These are phyloP conservation scores for Ascochyta lentis DNA, from an alignment of 2,329 filamentous ascomycete species.

Conservation along the genomic window DNA sequence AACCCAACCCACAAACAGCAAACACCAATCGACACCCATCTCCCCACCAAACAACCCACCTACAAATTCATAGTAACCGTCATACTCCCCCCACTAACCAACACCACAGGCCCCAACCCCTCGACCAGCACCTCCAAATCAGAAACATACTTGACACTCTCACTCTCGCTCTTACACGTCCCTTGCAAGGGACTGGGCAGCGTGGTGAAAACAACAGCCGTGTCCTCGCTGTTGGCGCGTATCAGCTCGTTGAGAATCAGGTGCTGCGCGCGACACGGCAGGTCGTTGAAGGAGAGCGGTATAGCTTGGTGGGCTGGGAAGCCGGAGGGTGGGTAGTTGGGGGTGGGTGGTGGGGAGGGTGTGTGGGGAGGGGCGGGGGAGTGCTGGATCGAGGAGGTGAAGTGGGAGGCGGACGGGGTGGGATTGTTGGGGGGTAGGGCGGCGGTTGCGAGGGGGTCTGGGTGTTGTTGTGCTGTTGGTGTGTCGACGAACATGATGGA, in stretches of 20 bases:
- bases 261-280: slow-evolving; percentile 84
- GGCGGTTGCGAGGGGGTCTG: slow-evolving; percentile 30
- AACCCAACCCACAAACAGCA: not conserved
- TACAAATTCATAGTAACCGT: slow-evolving; percentile 80
- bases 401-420: slow-evolving; percentile 5
- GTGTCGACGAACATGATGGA: slow-evolving; percentile 76
- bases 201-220: slow-evolving; percentile 83
- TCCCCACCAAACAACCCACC: slow-evolving; percentile 1
- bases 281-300: slow-evolving; percentile 82
- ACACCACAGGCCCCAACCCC: slow-evolving; percentile 74
- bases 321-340: slow-evolving; percentile 40
- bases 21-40: not conserved
- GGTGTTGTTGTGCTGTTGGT: slow-evolving; percentile 24
- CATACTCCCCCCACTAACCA: slow-evolving; percentile 89
- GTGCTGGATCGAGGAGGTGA: slow-evolving; percentile 6
- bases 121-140: slow-evolving; percentile 81
- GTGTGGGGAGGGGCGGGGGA: slow-evolving; percentile 2
- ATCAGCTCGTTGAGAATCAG: slow-evolving; percentile 88
- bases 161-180: slow-evolving; percentile 72
- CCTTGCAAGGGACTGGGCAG: slow-evolving; percentile 81
- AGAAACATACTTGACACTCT: slow-evolving; percentile 76
- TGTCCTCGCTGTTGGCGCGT: slow-evolving; percentile 54
- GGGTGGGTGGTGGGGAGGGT: slow-evolving; percentile 4
- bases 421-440: not conserved
- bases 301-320: slow-evolving; percentile 67